Conservation (phyloP, 768 basidiomycete genomes). For the Leccinum sublutescens region DNA sequence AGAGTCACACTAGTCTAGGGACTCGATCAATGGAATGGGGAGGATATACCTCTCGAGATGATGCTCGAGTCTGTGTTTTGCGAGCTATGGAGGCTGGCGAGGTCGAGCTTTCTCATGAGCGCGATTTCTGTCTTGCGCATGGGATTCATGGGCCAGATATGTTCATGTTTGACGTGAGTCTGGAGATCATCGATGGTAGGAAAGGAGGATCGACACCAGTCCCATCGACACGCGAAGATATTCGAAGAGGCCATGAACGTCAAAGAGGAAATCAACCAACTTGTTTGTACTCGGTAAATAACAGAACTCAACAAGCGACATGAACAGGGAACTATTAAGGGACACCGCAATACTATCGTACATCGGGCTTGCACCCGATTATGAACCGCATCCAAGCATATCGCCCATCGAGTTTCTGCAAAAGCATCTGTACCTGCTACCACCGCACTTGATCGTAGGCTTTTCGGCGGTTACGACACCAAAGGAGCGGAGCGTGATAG, state of each 20-base stretch:
- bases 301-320: not conserved
- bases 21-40: not conserved
- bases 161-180: constrained; percentile 47
- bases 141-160: constrained; percentile 45
- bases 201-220: constrained; percentile 50
- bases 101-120: constrained; percentile 36
- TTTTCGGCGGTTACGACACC: constrained; percentile 51
- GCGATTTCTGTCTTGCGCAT: constrained; percentile 45
- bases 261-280: not conserved
- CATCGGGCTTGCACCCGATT: constrained; percentile 57
- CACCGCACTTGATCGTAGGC: constrained; percentile 54
- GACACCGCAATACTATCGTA: constrained; percentile 39
- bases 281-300: constrained; percentile 24
- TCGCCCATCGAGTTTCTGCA: constrained; percentile 64
- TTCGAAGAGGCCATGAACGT: constrained; percentile 6
- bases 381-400: constrained; percentile 56
- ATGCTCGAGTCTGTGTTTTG: constrained; percentile 10
- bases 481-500: constrained; percentile 61
- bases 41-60: constrained; percentile 20
- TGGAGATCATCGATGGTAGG: constrained; percentile 37
- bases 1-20: constrained; percentile 3
- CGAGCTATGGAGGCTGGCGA: constrained; percentile 33
- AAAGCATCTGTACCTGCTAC: constrained; percentile 58
- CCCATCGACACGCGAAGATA: constrained; percentile 47
- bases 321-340: constrained; percentile 4